Evolutionary conservation across 1,139 yeast species (phyloP).

Genomic region (Scheffersomyces segobiensis): DNA sequence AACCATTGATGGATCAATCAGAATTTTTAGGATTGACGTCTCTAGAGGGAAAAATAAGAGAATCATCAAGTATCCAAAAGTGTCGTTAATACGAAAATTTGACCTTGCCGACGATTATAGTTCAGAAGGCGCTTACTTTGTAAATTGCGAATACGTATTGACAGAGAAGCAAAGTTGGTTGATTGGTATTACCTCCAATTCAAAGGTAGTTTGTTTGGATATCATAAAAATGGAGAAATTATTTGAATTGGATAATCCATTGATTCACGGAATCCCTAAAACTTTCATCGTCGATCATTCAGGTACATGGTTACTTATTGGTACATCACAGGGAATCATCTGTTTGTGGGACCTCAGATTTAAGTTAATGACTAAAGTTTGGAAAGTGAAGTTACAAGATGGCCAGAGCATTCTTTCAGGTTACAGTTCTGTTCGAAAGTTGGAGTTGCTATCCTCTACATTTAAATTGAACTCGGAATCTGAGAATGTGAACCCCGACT

Average conservation of each 20-base stretch:
- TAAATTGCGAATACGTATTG: conserved; percentile 38
- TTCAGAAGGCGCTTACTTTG: conserved; percentile 41
- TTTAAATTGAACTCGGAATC: conserved; percentile 9
- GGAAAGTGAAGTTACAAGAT: conserved; percentile 45
- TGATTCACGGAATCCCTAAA: conserved; percentile 64
- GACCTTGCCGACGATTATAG: conserved; percentile 23
- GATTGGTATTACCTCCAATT: conserved; percentile 53
- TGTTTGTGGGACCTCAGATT: conserved; percentile 84
- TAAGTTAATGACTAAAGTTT: conserved; percentile 56
- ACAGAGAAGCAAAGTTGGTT: conserved; percentile 25
- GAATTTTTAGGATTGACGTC: conserved; percentile 58
- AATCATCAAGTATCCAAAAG: conserved; percentile 30
- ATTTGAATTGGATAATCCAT: conserved; percentile 52
- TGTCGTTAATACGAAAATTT: conserved; percentile 47
- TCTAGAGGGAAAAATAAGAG: conserved; percentile 35
- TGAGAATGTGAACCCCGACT: not conserved
- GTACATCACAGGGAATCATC: conserved; percentile 72
- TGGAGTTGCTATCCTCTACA: conserved; percentile 43
- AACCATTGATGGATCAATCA: conserved; percentile 62
- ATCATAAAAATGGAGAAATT: conserved; percentile 55
- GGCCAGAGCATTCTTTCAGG: conserved; percentile 4
- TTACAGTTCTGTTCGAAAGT: conserved; percentile 32
- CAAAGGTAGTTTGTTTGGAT: conserved; percentile 58
- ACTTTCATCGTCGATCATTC: conserved; percentile 57
- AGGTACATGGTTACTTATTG: conserved; percentile 65